phyloP scores from a whole-genome alignment of 208 protist species.

The Lotmaria passim region DNA sequence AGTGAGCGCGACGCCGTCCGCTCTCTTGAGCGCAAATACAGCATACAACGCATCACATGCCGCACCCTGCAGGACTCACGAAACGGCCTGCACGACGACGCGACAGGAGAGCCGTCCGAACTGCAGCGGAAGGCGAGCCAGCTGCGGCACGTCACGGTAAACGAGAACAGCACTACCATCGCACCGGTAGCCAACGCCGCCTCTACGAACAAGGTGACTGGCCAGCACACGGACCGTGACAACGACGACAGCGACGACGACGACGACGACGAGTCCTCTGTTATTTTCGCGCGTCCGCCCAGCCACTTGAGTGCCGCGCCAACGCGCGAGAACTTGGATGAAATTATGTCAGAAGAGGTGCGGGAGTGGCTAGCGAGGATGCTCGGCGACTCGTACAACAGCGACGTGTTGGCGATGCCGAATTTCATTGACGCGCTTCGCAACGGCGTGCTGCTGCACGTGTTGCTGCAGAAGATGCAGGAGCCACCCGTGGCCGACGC shows the following conservation, averaged over 20 bases:
- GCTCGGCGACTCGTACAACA: conserved; percentile 54
- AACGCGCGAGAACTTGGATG: conserved; percentile 47
- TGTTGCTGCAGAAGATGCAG: conserved; percentile 75
- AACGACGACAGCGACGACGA: neutral
- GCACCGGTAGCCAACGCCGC: neutral
- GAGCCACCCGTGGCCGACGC: conserved; percentile 52
- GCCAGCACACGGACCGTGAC: too few species aligned
- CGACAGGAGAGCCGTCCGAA: conserved; percentile 1
- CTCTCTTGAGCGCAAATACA: conserved; percentile 34
- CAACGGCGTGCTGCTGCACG: conserved; percentile 62
- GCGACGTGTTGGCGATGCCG: conserved; percentile 31
- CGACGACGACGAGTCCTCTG: conserved; percentile 1
- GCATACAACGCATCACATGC: conserved; percentile 7
- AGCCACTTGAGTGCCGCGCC: conserved; percentile 36
- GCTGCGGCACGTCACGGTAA: conserved; percentile 21
- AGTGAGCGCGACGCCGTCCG: conserved; percentile 45
- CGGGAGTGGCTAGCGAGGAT: conserved; percentile 68
- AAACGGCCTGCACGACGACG: neutral
- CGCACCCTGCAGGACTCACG: neutral
- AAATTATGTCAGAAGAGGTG: conserved; percentile 65
- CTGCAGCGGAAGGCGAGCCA: conserved; percentile 9
- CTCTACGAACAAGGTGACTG: neutral
- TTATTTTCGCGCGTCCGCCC: neutral
- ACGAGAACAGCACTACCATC: conserved; percentile 4
- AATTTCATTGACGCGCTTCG: conserved; percentile 76